Conservation (phyloP, 2,329 filamentous ascomycete genomes). For the Tolypocladium amazonense region DNA sequence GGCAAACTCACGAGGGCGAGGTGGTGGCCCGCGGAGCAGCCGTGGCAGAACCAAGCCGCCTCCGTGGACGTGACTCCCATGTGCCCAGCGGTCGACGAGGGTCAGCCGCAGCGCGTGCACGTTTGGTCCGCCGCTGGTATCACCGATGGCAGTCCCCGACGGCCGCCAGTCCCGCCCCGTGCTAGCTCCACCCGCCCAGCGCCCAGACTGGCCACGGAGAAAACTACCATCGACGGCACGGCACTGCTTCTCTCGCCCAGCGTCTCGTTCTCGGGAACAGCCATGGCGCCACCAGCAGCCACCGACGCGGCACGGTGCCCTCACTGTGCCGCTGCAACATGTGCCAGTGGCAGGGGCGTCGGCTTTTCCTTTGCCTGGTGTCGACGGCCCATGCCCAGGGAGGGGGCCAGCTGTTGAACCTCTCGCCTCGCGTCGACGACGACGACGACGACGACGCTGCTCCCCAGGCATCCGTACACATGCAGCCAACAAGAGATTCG, state of each 20-base stretch:
- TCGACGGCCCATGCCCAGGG: not conserved
- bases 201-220: not conserved
- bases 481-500: not conserved
- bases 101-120: not conserved
- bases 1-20: not conserved
- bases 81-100: not conserved
- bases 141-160: conserved; percentile 1
- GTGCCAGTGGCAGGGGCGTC: no score
- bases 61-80: not conserved
- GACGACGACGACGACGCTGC: not conserved
- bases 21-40: not conserved
- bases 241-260: not conserved
- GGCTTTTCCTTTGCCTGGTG: no score
- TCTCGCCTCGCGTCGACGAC: not conserved
- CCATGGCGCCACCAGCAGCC: not conserved
- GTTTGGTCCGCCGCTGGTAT: not conserved
- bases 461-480: no score
- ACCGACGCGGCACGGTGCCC: not conserved
- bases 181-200: not conserved
- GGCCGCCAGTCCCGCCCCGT: not conserved
- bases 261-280: not conserved
- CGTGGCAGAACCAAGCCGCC: not conserved
- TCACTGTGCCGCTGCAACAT: not conserved
- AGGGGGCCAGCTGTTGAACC: no score
- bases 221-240: not conserved